Evolutionary conservation across 2,329 filamentous ascomycete genomes (phyloP), one percentile per base, ranked within the genome.

Genomic region (Pseudogymnoascus sp.): DNA sequence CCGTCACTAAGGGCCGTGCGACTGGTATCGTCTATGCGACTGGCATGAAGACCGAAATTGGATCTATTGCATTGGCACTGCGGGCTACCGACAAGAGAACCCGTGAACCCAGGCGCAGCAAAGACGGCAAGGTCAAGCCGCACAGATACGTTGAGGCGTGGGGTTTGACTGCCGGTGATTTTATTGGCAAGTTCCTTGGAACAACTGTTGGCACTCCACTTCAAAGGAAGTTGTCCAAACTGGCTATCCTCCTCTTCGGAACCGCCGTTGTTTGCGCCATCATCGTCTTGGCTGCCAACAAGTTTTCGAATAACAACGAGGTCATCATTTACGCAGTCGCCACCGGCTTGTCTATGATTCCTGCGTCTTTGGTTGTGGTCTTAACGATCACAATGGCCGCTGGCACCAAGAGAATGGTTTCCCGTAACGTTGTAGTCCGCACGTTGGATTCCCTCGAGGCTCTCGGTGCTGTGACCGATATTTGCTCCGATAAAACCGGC

Each of bases 361-460:
- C 84, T 0, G 84, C 83, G 3, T 83, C 82, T 38, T 76, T 88
- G 46, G 83, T 88, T 35, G 84, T 86, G 4, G 85, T 88, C 2
- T 74, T 88, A 31, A 88, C 86, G 1, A 88, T 88, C 62, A 88
- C 86, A 3, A 87, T 88, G 78, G 82, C 84, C 11, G 83, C 82
- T 33, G 84, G 83, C 3, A 84, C 83, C 4, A 84, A 81, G 67
- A 76, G 78, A 31, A 85, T 85, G 82, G 80, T 83, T 9, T 70
- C 82, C 66, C 75, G 81, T 62, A 71, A 85, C 69, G 82, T 85
- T 59, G 82, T 85, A 68, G 82, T 85, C 59, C 79, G 83, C 29
- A 83, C 83, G 66, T 72, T 85, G 60, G 77, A 82, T 64, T 82
- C 81, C 1, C 71, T 83, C 4, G 83, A 84, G 69, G 81, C 82